Conservation (phyloP, 2,329 filamentous ascomycete species). For the Macrophomina pseudophaseolina region DNA sequence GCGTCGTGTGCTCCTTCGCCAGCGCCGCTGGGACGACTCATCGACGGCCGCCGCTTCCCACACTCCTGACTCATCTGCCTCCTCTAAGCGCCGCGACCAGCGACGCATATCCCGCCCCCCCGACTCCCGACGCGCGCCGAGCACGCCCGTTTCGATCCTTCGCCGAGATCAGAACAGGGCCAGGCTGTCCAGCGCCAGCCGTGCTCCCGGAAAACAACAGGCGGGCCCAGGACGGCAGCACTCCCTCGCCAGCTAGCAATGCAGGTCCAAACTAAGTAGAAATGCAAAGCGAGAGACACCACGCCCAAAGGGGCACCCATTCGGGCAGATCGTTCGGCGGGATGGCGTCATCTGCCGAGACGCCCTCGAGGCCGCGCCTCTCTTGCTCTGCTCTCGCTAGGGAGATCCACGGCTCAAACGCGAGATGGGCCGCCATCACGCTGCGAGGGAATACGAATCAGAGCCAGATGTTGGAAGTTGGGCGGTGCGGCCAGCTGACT, state of each 20-base stretch:
- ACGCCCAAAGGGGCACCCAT: background rate
- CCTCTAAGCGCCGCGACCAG: background rate
- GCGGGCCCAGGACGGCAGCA: background rate
- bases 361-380: background rate
- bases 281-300: slow-evolving; percentile 2
- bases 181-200: background rate
- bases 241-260: background rate
- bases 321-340: slow-evolving; percentile 22
- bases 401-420: slow-evolving; percentile 18
- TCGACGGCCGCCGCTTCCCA: background rate
- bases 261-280: slow-evolving; percentile 11
- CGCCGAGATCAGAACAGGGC: slow-evolving; percentile 6
- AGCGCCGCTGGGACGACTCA: slow-evolving; percentile 2
- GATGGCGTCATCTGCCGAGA: slow-evolving; percentile 24
- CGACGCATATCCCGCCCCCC: background rate
- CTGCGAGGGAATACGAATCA: slow-evolving; percentile 11
- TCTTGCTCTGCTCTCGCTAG: background rate
- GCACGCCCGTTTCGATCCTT: slow-evolving; percentile 15
- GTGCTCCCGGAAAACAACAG: slow-evolving; percentile 6
- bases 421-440: too few relatives aligned
- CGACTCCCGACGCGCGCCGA: slow-evolving; percentile 2
- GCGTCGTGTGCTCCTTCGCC: background rate
- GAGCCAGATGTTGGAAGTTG: slow-evolving; percentile 16
- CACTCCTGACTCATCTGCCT: slow-evolving; percentile 14
- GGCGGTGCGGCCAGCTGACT: background rate